These are phyloP conservation scores for Pouteria glomerata DNA, from an alignment of 148 eudicot genomes.

Conservation along the genomic window DNA sequence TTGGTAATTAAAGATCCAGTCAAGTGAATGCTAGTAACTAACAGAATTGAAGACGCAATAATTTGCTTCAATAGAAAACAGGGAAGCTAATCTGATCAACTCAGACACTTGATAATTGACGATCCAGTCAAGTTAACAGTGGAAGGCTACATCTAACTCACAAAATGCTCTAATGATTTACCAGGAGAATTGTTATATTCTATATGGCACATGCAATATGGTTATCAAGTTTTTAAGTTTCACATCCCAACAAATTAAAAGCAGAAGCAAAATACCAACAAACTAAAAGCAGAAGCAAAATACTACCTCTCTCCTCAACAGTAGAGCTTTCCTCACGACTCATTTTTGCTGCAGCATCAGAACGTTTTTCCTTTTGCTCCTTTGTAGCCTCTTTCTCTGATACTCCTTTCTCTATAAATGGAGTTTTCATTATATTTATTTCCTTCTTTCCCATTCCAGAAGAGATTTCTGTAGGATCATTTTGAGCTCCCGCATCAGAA, in stretches of 20 bases:
- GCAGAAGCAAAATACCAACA: constrained; percentile 1
- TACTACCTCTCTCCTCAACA: constrained; percentile 13
- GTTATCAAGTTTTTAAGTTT: neutral
- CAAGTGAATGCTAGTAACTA: neutral
- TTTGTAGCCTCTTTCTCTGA: neutral
- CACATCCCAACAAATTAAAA: neutral
- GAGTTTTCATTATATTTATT: neutral
- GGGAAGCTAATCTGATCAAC: neutral
- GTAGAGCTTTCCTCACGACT: constrained; percentile 5
- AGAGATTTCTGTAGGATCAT: constrained; percentile 3
- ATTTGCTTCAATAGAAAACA: neutral
- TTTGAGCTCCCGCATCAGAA: constrained; percentile 8
- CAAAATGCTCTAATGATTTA: constrained; percentile 1
- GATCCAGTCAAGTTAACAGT: neutral
- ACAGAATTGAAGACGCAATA: neutral
- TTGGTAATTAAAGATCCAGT: no score
- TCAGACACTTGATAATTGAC: neutral
- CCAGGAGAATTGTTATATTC: neutral
- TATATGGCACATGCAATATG: neutral
- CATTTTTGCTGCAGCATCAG: constrained; percentile 4
- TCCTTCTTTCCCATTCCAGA: constrained; percentile 2
- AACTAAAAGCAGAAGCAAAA: constrained; percentile 9
- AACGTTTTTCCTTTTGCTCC: neutral
- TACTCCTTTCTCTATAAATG: constrained; percentile 8
- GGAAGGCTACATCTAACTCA: neutral